These are phyloP conservation scores for Quercus dentata DNA, from an alignment of 306 rosid species.

Conservation along the genomic window DNA sequence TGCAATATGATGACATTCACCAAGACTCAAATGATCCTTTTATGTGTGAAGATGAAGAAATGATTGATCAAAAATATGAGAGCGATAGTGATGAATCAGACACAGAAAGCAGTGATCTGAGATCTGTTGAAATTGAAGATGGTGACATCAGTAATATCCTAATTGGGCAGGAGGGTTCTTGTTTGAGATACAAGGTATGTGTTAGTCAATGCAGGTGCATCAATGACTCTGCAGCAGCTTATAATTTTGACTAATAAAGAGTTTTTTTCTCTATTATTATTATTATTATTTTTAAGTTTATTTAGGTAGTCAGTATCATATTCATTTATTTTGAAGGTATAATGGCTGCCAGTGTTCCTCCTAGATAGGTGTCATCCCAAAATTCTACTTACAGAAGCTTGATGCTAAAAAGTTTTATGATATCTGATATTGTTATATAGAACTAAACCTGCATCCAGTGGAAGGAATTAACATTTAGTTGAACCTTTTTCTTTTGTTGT, in stretches of 20 bases:
- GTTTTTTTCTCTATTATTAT: background rate
- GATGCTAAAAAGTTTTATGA: no score
- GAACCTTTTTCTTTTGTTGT: constrained; percentile 6
- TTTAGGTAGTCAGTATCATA: background rate
- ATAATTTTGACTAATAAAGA: background rate
- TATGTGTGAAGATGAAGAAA: constrained; percentile 57
- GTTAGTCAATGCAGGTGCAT: constrained; percentile 3
- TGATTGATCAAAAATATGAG: constrained; percentile 40
- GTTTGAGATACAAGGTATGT: constrained; percentile 71
- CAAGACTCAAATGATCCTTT: constrained; percentile 54
- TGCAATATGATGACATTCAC: constrained; percentile 36
- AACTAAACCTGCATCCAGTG: no score
- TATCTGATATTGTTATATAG: no score
- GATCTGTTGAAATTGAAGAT: constrained; percentile 35
- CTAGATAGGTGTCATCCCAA: background rate
- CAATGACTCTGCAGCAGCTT: background rate
- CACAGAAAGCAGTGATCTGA: constrained; percentile 26
- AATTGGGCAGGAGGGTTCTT: constrained; percentile 51
- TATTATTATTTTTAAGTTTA: background rate
- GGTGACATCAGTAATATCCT: constrained; percentile 47
- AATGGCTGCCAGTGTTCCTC: background rate
- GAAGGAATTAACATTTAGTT: background rate
- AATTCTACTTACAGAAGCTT: background rate
- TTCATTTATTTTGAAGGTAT: background rate
- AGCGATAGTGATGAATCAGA: constrained; percentile 60